Percentiles rank a stretch among this genome's conserved stretches.
Evolutionary conservation across 345 rosid genomes (phyloP).

Genomic region (Pseudoturritis turrita): DNA sequence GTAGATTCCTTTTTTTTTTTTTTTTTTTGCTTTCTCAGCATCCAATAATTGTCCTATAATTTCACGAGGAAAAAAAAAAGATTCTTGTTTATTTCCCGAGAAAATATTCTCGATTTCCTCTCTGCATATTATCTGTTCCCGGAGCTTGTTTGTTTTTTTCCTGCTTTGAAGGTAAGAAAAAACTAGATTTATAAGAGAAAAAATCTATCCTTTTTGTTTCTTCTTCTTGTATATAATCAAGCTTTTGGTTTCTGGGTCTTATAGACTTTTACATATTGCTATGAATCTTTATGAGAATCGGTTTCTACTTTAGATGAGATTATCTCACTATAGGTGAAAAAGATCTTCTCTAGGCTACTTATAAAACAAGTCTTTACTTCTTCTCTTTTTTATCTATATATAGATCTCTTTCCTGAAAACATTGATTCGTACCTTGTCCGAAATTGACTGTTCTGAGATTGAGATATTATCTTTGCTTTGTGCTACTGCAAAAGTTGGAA

Average conservation of each 20-base stretch:
- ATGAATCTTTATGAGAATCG: conserved; percentile 12
- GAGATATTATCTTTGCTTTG: background rate
- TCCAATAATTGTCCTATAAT: conserved; percentile 34
- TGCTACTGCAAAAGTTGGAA: conserved; percentile 5
- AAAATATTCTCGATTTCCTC: conserved; percentile 19
- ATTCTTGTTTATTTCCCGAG: conserved; percentile 26
- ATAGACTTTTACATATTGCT: background rate
- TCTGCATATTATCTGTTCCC: conserved; percentile 10
- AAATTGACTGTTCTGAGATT: conserved; percentile 13
- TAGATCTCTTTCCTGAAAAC: conserved; percentile 24
- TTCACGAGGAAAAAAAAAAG: conserved; percentile 13
- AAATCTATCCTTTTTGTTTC: background rate
- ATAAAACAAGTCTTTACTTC: background rate
- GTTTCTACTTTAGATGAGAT: conserved; percentile 16
- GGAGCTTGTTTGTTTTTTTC: conserved; percentile 5
- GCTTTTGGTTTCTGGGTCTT: conserved; percentile 20
- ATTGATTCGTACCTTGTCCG: conserved; percentile 13
- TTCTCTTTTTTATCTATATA: background rate
- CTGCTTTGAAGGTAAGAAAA: conserved; percentile 17
- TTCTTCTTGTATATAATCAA: background rate
- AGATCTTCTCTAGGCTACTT: conserved; percentile 7
- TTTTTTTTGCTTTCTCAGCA: conserved; percentile 20
- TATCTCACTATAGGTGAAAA: conserved; percentile 13
- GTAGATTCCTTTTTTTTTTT: conserved; percentile 19
- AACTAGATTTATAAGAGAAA: background rate